Conservation (phyloP, 2,329 filamentous ascomycete genomes). For the Fusarium sp. region DNA sequence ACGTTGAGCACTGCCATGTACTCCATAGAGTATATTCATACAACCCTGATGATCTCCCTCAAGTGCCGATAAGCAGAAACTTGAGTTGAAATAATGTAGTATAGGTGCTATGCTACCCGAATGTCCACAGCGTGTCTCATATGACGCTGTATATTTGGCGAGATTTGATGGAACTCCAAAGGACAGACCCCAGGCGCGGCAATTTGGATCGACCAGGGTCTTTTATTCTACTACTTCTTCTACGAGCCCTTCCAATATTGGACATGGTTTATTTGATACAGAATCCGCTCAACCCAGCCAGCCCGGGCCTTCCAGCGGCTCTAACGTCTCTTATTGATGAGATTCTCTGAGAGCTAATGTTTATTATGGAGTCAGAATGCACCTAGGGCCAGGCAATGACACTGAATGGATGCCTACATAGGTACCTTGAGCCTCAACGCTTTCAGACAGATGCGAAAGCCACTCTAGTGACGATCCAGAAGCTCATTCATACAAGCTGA, state of each 20-base stretch:
- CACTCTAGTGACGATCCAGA: not conserved
- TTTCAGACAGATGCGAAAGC: not conserved
- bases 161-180: conserved; percentile 26
- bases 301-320: not conserved
- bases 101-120: not conserved
- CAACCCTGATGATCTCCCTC: not conserved
- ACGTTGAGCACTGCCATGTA: not conserved
- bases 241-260: conserved; percentile 32
- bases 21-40: not conserved
- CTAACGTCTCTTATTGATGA: not conserved
- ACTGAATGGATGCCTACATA: not conserved
- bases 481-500: not conserved
- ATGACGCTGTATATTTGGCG: conserved; percentile 22
- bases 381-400: not conserved
- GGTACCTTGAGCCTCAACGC: not conserved
- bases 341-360: not conserved
- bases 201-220: not conserved
- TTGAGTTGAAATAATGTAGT: not conserved
- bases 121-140: conserved; percentile 11
- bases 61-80: not conserved
- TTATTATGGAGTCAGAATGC: not conserved
- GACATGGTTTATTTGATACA: not conserved
- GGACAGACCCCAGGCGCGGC: conserved; percentile 16
- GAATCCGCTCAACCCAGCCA: not conserved
- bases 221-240: conserved; percentile 26